Conservation (phyloP, 2,329 filamentous ascomycete species). For the Fusarium illudens region DNA sequence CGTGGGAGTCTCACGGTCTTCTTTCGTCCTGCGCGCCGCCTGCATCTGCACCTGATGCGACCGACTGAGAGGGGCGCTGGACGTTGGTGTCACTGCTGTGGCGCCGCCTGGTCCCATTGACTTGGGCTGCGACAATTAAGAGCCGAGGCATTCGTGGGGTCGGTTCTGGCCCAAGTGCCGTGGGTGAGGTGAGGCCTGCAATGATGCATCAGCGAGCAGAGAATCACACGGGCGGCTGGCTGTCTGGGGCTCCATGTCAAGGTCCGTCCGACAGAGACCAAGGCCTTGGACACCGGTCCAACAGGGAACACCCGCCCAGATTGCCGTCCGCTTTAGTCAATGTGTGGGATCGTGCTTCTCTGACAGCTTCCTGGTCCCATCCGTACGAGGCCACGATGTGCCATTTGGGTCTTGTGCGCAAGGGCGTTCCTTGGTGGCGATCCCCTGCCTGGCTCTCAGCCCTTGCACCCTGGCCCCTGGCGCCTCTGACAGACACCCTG, state of each 20-base stretch:
- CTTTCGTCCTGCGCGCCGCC: slow-evolving; percentile 2
- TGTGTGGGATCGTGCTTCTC: slow-evolving; percentile 24
- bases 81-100: slow-evolving; percentile 21
- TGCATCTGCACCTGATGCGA: slow-evolving; percentile 33
- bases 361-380: slow-evolving; percentile 28
- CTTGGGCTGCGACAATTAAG: slow-evolving; percentile 12
- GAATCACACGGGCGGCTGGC: not conserved
- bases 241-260: slow-evolving; percentile 8
- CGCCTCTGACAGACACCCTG: slow-evolving; percentile 14
- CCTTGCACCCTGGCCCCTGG: slow-evolving; percentile 22
- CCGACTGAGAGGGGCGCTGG: slow-evolving; percentile 5
- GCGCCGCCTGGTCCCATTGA: slow-evolving; percentile 11
- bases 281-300: slow-evolving; percentile 2
- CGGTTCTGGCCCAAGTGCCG: slow-evolving; percentile 1
- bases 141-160: slow-evolving; percentile 18
- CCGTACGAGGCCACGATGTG: slow-evolving; percentile 33
- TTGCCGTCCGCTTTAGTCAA: slow-evolving; percentile 23
- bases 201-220: slow-evolving; percentile 6
- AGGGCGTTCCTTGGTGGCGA: slow-evolving; percentile 13
- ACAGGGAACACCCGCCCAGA: slow-evolving; percentile 17
- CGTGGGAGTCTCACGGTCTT: slow-evolving; percentile 1
- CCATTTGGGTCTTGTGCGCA: slow-evolving; percentile 7
- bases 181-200: slow-evolving; percentile 20
- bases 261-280: not conserved
- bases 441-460: slow-evolving; percentile 12